Evolutionary conservation across 805 yeast species (phyloP).

Genomic region (Candida dajiaensis): DNA sequence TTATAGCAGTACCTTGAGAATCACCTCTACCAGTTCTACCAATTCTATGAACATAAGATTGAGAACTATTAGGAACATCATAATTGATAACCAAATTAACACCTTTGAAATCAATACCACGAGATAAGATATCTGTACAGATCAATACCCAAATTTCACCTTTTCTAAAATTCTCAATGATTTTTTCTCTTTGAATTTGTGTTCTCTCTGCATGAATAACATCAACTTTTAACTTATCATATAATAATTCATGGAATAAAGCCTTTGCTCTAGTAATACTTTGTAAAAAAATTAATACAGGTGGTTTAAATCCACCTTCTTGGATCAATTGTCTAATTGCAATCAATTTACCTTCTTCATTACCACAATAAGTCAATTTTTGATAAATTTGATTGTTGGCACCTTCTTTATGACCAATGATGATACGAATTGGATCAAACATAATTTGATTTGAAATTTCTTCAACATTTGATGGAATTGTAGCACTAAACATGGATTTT

Average conservation of each 20-base stretch:
- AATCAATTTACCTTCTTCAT: constrained; percentile 89
- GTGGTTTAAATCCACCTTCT: constrained; percentile 84
- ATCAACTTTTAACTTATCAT: constrained; percentile 89
- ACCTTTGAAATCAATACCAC: constrained; percentile 97
- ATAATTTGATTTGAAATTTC: constrained; percentile 80
- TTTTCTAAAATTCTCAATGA: constrained; percentile 74
- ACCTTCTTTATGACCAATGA: constrained; percentile 91
- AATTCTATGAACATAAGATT: constrained; percentile 93
- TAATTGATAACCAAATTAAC: constrained; percentile 91
- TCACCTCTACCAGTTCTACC: constrained; percentile 99
- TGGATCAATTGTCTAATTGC: constrained; percentile 87
- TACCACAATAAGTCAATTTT: constrained; percentile 78
- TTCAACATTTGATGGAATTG: constrained; percentile 90
- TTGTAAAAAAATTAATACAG: constrained; percentile 87
- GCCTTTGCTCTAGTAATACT: constrained; percentile 93
- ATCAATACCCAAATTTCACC: constrained; percentile 96
- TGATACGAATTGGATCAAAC: constrained; percentile 69
- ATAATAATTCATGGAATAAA: constrained; percentile 83
- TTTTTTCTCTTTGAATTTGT: constrained; percentile 77
- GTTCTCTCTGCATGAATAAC: constrained; percentile 95
- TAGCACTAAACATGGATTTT: constrained; percentile 88
- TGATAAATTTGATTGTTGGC: constrained; percentile 84
- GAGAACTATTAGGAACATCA: constrained; percentile 92
- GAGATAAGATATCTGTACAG: constrained; percentile 91
- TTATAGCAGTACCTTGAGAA: constrained; percentile 77